A percentile compares a stretch with the other conserved stretches of the same genome.
Evolutionary conservation across 495 filamentous ascomycete genomes (phyloP).

Genomic region (Apiosordaria backusii): DNA sequence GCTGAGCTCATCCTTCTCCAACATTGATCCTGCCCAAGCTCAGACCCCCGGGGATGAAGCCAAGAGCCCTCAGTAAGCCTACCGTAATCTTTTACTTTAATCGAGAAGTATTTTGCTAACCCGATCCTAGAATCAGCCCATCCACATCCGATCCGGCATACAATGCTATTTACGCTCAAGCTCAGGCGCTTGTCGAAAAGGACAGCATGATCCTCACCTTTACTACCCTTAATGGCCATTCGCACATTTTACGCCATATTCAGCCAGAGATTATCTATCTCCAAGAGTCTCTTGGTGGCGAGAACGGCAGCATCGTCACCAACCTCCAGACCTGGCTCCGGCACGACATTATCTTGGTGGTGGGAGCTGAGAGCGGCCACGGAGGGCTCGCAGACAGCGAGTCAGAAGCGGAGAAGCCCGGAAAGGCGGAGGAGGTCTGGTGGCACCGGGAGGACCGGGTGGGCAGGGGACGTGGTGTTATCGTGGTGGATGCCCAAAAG

Average conservation of each 20-base stretch:
- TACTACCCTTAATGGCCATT: conserved; percentile 68
- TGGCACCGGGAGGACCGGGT: conserved; percentile 79
- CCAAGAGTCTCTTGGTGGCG: conserved; percentile 71
- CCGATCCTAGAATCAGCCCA: conserved; percentile 26
- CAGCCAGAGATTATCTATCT: conserved; percentile 80
- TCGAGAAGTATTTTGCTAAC: conserved; percentile 16
- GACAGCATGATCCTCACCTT: conserved; percentile 85
- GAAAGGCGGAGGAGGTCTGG: conserved; percentile 61
- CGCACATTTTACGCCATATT: conserved; percentile 80
- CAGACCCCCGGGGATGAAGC: conserved; percentile 63
- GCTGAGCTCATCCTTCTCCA: conserved; percentile 81
- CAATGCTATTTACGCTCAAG: conserved; percentile 72
- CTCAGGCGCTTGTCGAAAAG: conserved; percentile 71
- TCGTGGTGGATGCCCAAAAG: conserved; percentile 74
- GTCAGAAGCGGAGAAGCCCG: conserved; percentile 62
- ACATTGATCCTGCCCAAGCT: conserved; percentile 73
- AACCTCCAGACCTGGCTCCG: conserved; percentile 81
- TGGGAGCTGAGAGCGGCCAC: conserved; percentile 77
- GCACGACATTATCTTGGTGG: conserved; percentile 73
- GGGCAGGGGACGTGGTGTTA: conserved; percentile 78
- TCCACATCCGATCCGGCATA: conserved; percentile 55
- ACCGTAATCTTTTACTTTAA: conserved; percentile 20
- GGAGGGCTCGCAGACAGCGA: conserved; percentile 89
- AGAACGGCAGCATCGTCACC: conserved; percentile 63
- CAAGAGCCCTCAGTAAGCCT: conserved; percentile 50